Conservation (phyloP, 179 eudicot species). For the Camellia oleifera region DNA sequence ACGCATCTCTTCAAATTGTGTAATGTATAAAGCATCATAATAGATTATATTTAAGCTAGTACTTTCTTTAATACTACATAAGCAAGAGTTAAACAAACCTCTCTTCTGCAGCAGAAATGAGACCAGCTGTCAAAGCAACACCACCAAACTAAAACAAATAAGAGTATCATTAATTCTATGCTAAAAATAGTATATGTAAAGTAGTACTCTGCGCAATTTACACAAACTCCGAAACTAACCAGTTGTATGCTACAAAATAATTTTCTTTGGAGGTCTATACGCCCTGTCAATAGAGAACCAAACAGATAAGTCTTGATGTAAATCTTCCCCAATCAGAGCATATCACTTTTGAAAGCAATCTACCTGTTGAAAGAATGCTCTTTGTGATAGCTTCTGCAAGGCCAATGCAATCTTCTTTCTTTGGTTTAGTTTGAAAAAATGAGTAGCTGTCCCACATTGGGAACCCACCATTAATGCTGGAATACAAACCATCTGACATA, state of each 20-base stretch:
- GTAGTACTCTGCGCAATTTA: background rate
- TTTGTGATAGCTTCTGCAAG: slow-evolving; percentile 96
- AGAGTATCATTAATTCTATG: slow-evolving; percentile 9
- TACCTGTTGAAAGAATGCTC: slow-evolving; percentile 92
- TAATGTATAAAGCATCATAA: background rate
- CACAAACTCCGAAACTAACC: slow-evolving; percentile 43
- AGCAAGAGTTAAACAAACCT: slow-evolving; percentile 45
- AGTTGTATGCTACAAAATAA: slow-evolving; percentile 96
- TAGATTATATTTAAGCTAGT: background rate
- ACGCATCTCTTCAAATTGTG: background rate
- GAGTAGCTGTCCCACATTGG: slow-evolving; percentile 93
- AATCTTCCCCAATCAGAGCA: slow-evolving; percentile 13
- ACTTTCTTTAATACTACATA: background rate
- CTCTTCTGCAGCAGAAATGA: slow-evolving; percentile 87
- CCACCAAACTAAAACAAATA: slow-evolving; percentile 69
- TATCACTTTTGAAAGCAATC: slow-evolving; percentile 1
- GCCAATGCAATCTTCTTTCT: slow-evolving; percentile 82
- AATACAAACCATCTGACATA: slow-evolving; percentile 56
- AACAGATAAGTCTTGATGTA: background rate
- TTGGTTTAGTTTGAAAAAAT: slow-evolving; percentile 49
- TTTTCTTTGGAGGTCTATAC: slow-evolving; percentile 90
- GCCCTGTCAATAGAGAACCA: slow-evolving; percentile 49
- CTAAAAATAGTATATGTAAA: background rate
- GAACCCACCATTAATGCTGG: slow-evolving; percentile 55
- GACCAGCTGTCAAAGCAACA: slow-evolving; percentile 76